A percentile compares a stretch with the other conserved stretches of the same genome.
Evolutionary conservation across 208 protist species (phyloP).

Genomic region (Crithidia expoeki): DNA sequence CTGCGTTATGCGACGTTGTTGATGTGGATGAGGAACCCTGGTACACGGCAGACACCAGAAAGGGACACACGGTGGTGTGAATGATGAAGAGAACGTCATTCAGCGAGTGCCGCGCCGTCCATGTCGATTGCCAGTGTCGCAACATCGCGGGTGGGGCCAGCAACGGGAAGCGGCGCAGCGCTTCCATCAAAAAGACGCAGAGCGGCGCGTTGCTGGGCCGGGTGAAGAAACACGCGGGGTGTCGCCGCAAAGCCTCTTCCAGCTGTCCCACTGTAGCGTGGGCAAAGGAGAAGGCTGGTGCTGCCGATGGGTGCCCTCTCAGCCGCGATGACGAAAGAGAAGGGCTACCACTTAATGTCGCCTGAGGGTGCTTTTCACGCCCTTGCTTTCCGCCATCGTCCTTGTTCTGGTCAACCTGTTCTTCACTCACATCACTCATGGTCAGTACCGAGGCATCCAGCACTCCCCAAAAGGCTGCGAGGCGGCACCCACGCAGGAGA

Average conservation of each 20-base stretch:
- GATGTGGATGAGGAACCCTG: too few relatives aligned
- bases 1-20: too few relatives aligned
- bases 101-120: slow-evolving; percentile 62
- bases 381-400: too few relatives aligned
- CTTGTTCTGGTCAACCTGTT: too few relatives aligned
- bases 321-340: too few relatives aligned
- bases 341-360: too few relatives aligned
- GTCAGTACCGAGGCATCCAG: slow-evolving; percentile 9
- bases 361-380: too few relatives aligned
- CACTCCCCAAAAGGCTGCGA: slow-evolving; percentile 28
- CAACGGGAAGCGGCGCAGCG: slow-evolving; percentile 65
- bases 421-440: too few relatives aligned
- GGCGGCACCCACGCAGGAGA: slow-evolving; percentile 32
- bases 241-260: slow-evolving; percentile 33
- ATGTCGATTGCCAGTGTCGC: slow-evolving; percentile 54
- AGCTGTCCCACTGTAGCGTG: slow-evolving; percentile 15
- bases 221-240: slow-evolving; percentile 59
- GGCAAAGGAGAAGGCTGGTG: neutral
- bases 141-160: slow-evolving; percentile 47
- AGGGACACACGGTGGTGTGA: slow-evolving; percentile 60
- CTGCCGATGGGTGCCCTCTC: too few relatives aligned
- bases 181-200: slow-evolving; percentile 66
- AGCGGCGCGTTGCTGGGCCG: slow-evolving; percentile 66
- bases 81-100: slow-evolving; percentile 54
- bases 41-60: slow-evolving; percentile 13